Conservation (phyloP, 768 basidiomycete genomes). For the Leucocoprinus birnbaumii region DNA sequence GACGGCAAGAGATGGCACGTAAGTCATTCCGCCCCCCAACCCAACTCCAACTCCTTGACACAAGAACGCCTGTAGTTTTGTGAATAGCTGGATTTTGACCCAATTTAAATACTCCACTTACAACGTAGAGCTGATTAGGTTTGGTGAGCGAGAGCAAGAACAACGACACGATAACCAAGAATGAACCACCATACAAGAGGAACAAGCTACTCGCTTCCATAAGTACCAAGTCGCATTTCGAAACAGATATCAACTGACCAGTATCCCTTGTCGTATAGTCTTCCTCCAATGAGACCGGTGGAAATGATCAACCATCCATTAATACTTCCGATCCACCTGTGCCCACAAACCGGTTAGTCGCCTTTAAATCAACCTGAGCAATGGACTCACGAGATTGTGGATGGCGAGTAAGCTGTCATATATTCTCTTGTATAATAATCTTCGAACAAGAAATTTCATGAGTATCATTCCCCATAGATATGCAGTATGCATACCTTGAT, state of each 20-base stretch:
- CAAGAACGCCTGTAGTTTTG: slow-evolving; percentile 33
- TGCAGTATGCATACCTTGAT: slow-evolving; percentile 28
- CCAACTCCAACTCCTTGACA: slow-evolving; percentile 42
- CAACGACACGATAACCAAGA: slow-evolving; percentile 31
- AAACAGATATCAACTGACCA: slow-evolving; percentile 30
- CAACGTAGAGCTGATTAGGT: slow-evolving; percentile 41
- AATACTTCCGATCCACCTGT: slow-evolving; percentile 29
- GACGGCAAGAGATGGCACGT: slow-evolving; percentile 36
- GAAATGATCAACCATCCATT: slow-evolving; percentile 42
- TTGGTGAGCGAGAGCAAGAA: slow-evolving; percentile 46
- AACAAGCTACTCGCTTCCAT: slow-evolving; percentile 18
- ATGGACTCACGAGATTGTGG: slow-evolving; percentile 34
- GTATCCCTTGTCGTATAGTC: slow-evolving; percentile 45
- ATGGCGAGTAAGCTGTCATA: slow-evolving; percentile 31
- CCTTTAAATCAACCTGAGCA: neutral
- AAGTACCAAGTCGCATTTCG: slow-evolving; percentile 14
- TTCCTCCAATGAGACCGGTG: slow-evolving; percentile 36
- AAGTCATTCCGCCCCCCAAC: slow-evolving; percentile 36
- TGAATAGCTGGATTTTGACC: neutral
- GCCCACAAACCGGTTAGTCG: neutral
- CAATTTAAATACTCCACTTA: slow-evolving; percentile 11
- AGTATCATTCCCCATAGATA: neutral
- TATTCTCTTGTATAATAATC: slow-evolving; percentile 37
- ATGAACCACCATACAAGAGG: slow-evolving; percentile 31
- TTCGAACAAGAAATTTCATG: slow-evolving; percentile 9